Evolutionary conservation across 2,329 filamentous ascomycete species (phyloP).

Genomic region (Botrytis cinerea): DNA sequence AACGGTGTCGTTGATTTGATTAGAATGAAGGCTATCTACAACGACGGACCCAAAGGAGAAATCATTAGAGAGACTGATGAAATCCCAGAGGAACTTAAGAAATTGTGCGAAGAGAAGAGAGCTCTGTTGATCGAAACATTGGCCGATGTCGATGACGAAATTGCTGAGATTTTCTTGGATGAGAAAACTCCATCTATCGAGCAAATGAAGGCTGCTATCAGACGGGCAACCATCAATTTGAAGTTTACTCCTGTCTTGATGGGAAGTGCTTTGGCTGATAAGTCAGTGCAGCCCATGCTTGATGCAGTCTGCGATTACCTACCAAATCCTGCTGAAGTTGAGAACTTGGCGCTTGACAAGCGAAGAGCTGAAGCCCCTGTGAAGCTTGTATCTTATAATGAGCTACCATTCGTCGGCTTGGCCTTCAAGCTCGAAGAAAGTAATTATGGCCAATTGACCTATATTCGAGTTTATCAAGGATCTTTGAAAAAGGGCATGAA

Average conservation of each 20-base stretch:
- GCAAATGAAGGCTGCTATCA: constrained; percentile 91
- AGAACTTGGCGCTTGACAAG: constrained; percentile 86
- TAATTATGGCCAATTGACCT: constrained; percentile 97
- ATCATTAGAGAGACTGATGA: constrained; percentile 74
- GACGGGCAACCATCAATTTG: constrained; percentile 80
- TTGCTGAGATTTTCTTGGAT: constrained; percentile 91
- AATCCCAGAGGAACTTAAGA: constrained; percentile 76
- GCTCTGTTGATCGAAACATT: constrained; percentile 88
- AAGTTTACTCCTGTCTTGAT: constrained; percentile 96
- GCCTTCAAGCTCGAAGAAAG: constrained; percentile 99
- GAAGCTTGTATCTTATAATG: constrained; percentile 89
- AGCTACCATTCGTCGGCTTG: constrained; percentile 88
- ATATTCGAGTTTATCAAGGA: constrained; percentile 97
- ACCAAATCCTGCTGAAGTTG: constrained; percentile 85
- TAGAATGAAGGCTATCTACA: constrained; percentile 90
- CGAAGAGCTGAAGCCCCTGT: constrained; percentile 76
- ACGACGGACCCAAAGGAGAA: constrained; percentile 80
- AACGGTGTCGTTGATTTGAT: constrained; percentile 91
- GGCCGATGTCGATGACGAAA: constrained; percentile 96
- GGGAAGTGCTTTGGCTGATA: constrained; percentile 93
- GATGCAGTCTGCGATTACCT: constrained; percentile 96
- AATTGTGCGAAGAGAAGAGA: constrained; percentile 79
- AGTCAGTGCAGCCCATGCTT: constrained; percentile 93
- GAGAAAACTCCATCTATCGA: constrained; percentile 75
- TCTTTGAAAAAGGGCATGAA: constrained; percentile 83